Percentiles rank a stretch among this genome's conserved stretches.
Evolutionary conservation across 805 yeast species (phyloP).

Genomic region (Candida maesae): DNA sequence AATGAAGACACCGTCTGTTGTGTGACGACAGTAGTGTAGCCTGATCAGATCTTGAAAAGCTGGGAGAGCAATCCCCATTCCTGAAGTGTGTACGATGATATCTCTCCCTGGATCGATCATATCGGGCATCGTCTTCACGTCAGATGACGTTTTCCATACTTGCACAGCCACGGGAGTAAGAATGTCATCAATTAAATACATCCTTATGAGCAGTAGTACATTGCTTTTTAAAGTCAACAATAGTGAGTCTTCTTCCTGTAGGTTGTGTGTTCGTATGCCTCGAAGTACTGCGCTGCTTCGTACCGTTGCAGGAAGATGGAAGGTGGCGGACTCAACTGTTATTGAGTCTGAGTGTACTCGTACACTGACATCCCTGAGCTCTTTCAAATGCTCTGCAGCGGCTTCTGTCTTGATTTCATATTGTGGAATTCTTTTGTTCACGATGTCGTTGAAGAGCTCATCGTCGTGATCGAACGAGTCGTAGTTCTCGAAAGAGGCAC

Average conservation of each 20-base stretch:
- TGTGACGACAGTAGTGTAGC: conserved; percentile 34
- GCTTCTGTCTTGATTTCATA: too few species aligned
- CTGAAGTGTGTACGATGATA: conserved; percentile 35
- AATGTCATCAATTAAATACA: conserved; percentile 26
- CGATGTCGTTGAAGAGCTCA: too few species aligned
- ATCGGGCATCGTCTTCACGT: conserved; percentile 17
- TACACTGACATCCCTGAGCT: too few species aligned
- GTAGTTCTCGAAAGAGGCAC: too few species aligned
- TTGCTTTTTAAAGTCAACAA: conserved; percentile 38
- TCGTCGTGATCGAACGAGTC: too few species aligned
- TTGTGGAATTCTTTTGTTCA: too few species aligned
- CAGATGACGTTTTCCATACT: conserved; percentile 40
- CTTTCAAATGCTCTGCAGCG: too few species aligned
- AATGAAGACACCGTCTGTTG: conserved; percentile 37
- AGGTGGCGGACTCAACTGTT: too few species aligned
- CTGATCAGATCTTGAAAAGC: conserved; percentile 36
- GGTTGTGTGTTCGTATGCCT: conserved; percentile 14
- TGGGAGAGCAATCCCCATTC: conserved; percentile 37
- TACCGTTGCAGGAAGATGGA: too few species aligned
- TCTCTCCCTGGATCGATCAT: conserved; percentile 25
- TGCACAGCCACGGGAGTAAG: conserved; percentile 42
- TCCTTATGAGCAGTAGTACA: conserved; percentile 35
- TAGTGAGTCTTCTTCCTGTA: conserved; percentile 34
- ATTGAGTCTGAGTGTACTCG: too few species aligned
- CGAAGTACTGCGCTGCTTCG: conserved; percentile 5